phyloP scores from a whole-genome alignment of 2,329 filamentous ascomycete genomes.

The Fusarium tricinctum region DNA sequence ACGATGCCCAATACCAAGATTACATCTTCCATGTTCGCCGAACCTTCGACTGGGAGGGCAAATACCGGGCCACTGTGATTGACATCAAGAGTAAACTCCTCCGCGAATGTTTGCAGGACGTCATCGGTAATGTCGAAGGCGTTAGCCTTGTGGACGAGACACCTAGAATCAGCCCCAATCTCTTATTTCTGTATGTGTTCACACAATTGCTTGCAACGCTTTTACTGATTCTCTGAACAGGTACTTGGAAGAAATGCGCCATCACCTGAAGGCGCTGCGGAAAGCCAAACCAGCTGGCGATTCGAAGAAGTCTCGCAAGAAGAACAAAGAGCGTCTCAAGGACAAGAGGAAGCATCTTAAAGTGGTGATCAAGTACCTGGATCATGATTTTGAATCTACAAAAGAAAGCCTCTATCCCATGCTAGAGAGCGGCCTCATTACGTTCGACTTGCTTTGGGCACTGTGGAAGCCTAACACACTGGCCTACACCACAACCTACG shows the following conservation, averaged over 20 bases:
- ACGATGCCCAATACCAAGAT: constrained; percentile 75
- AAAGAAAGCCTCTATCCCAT: constrained; percentile 86
- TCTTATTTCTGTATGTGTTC: constrained; percentile 71
- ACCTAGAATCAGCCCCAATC: constrained; percentile 78
- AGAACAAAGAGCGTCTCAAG: constrained; percentile 69
- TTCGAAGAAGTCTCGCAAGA: constrained; percentile 70
- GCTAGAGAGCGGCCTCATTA: constrained; percentile 85
- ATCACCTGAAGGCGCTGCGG: constrained; percentile 74
- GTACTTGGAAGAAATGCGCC: constrained; percentile 83
- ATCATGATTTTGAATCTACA: constrained; percentile 82
- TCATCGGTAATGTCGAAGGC: constrained; percentile 59
- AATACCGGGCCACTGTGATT: constrained; percentile 78
- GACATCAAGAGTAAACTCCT: constrained; percentile 89
- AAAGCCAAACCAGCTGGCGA: constrained; percentile 63
- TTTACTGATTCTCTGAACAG: constrained; percentile 55
- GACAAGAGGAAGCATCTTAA: constrained; percentile 76
- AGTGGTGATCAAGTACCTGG: constrained; percentile 80
- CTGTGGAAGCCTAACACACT: constrained; percentile 90
- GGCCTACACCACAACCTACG: constrained; percentile 82
- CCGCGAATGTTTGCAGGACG: constrained; percentile 70
- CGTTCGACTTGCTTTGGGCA: constrained; percentile 90
- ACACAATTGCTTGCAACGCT: too few relatives aligned
- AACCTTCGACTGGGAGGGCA: constrained; percentile 87
- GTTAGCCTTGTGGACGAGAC: constrained; percentile 85
- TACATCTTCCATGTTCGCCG: constrained; percentile 87